Base-by-base conservation (phyloP, 768 basidiomycete genomes). In the Pisolithus marmoratus region DNA sequence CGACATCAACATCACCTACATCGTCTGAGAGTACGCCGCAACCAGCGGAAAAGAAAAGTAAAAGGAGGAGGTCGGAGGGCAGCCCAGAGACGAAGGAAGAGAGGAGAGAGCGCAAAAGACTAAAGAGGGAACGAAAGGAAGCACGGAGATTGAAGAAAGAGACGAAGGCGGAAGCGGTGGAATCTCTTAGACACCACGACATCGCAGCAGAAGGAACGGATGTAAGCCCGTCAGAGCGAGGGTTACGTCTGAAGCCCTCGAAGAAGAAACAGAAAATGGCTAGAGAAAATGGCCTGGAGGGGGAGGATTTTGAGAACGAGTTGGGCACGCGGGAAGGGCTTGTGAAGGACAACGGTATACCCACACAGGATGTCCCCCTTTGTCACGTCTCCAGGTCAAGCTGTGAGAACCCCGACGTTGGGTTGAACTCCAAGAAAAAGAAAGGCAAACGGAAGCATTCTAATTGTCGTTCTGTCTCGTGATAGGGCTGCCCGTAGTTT, bases 71-170 rank as follows among this genome's bases (percentile, higher is more conserved):
- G 27, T 38, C 15, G 20, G 46, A 51, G 17, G 54, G 47, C 7
- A 41, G 19, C 15, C 14, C 17, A 2, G 58, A 60, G 48, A 60
- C 58, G 1, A 54, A 31, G 31, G 64, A 58, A 37, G 54, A 56
- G 44, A 59, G 53, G 34, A 58, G 55, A 48, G 56, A 63, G 41
- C 60, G 56, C 20, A 68, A 64, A 40, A 52, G 57, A 38, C 8
- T 60, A 34, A 68, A 58, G 45, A 57, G 42, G 24, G 66, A 68
- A 31, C 58, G 53, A 48, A 59, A 27, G 38, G 54, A 55, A 14
- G 56, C 55, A 17, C 62, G 24, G n/a, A 58, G 55, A 2, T 52
- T 50, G 23, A 54, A 50, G 42, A 60, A 55, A 19, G 20, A 46
- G 26, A 37, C 40, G 7, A 50, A 29, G 49, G 27, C 46, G 14